These are phyloP conservation scores for Fusarium bactridioides DNA, from an alignment of 2,329 filamentous ascomycete genomes.

Conservation along the genomic window DNA sequence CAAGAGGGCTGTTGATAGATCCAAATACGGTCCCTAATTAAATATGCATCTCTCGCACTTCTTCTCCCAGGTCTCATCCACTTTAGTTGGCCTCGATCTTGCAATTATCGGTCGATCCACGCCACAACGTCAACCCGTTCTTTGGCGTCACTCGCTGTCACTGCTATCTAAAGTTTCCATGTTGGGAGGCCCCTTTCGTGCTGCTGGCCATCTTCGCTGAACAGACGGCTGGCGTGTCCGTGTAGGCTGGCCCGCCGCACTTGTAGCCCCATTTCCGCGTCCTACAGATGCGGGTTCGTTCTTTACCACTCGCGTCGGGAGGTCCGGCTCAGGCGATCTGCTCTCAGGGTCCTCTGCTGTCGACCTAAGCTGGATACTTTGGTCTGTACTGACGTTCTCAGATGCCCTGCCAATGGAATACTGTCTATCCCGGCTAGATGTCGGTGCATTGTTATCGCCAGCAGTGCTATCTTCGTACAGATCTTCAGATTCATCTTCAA, in stretches of 20 bases:
- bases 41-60: rapidly evolving
- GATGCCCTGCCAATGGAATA: rapidly evolving
- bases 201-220: background rate
- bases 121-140: rapidly evolving
- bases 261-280: background rate
- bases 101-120: background rate
- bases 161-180: background rate
- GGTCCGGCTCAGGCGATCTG: rapidly evolving
- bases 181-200: rapidly evolving
- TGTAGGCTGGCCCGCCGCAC: background rate
- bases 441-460: rapidly evolving
- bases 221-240: background rate
- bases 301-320: rapidly evolving
- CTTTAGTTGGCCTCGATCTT: background rate
- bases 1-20: rapidly evolving
- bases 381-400: background rate
- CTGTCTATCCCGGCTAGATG: background rate
- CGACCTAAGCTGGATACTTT: background rate
- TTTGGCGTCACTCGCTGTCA: background rate
- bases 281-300: rapidly evolving
- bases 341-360: background rate
- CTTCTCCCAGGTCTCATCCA: rapidly evolving
- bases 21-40: rapidly evolving
- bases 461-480: background rate
- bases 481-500: background rate